Percentiles rank a stretch among this genome's conserved stretches.
Conservation (phyloP, 2,329 filamentous ascomycete species). For the Penicillium hordei region DNA sequence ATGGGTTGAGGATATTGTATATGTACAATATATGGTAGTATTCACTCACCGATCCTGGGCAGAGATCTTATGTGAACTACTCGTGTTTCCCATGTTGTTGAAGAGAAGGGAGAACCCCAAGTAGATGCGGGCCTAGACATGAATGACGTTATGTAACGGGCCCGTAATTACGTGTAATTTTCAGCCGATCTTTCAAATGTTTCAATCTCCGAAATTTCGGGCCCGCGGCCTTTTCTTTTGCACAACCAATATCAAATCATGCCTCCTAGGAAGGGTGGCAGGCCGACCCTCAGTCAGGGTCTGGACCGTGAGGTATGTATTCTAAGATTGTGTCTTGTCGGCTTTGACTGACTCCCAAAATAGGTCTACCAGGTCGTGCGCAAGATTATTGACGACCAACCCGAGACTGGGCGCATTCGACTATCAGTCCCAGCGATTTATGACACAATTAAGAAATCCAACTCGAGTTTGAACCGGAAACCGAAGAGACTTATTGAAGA, state of each 20-base stretch:
- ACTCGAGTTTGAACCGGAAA: conserved; percentile 79
- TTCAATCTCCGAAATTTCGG: conserved; percentile 11
- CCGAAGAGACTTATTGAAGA: conserved; percentile 81
- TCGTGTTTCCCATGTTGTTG: conserved; percentile 62
- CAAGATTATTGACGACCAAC: conserved; percentile 69
- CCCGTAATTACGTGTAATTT: conserved; percentile 21
- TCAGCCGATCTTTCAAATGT: conserved; percentile 18
- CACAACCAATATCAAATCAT: conserved; percentile 28
- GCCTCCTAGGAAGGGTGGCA: conserved; percentile 41
- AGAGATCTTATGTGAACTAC: conserved; percentile 65
- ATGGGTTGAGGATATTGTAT: background rate
- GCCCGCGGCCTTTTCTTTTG: conserved; percentile 20
- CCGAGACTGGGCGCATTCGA: conserved; percentile 49
- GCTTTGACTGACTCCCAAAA: conserved; percentile 3
- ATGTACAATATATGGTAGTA: background rate
- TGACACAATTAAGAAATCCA: conserved; percentile 77
- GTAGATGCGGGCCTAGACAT: background rate
- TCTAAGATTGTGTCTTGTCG: conserved; percentile 9
- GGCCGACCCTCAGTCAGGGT: conserved; percentile 53
- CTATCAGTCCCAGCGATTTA: conserved; percentile 67
- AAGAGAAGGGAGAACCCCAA: background rate
- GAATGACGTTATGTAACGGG: conserved; percentile 21
- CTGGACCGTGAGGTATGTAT: conserved; percentile 63
- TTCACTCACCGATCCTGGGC: conserved; percentile 77
- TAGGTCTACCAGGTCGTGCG: conserved; percentile 75